Evolutionary conservation across 192 early-diverging fungal species (phyloP), one percentile per base, ranked within the genome.

Genomic region (Borealophlyctis nickersoniae): DNA sequence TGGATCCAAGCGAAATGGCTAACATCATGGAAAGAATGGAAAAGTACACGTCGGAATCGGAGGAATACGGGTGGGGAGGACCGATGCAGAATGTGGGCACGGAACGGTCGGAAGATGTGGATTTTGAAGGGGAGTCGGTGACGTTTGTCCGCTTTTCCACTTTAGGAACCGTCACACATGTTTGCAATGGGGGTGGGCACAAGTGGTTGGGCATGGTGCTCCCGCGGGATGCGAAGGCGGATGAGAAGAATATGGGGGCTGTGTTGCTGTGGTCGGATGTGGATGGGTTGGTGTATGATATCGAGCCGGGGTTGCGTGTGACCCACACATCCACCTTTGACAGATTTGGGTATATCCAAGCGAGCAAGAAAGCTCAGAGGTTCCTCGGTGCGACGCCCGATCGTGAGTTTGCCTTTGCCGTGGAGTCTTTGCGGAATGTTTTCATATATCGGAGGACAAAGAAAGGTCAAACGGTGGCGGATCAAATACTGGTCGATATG

Each of bases 71-170:
- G 53, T 27, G 13, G 53, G 26, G 14, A 24, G 27, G 4, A 4
- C 11, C 65, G 13, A 35, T 52, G 49, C 56, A 63, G 52, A 36
- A 64, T 23, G 58, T 58, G 3, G 48, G 65, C 26, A 70, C 67
- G 2, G 73, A 74, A 34, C 61, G 31, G 13, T 58, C 67, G 22
- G 73, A 74, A 56, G 64, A 57, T 2, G 62, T 74, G 0, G 73
- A 74, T 49, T 74, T 74, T 66, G 67, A 74, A 23, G 61, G 62
- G 33, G 16, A 31, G 26, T 14, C 61, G 11, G 62, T 50, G 3
- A 27, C 30, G 7, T 32, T 70, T 14, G 49, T 32, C 23, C 54
- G 69, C 2, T 63, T 63, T 33, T 31, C 52, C 16, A 57, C 11
- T 11, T 0, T 11, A 16, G 32, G 3, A 23, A 2, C 48, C 4